Evolutionary conservation across 2,329 filamentous ascomycete genomes (phyloP), one percentile per base, ranked within the genome.

Genomic region (Fusarium clavum): DNA sequence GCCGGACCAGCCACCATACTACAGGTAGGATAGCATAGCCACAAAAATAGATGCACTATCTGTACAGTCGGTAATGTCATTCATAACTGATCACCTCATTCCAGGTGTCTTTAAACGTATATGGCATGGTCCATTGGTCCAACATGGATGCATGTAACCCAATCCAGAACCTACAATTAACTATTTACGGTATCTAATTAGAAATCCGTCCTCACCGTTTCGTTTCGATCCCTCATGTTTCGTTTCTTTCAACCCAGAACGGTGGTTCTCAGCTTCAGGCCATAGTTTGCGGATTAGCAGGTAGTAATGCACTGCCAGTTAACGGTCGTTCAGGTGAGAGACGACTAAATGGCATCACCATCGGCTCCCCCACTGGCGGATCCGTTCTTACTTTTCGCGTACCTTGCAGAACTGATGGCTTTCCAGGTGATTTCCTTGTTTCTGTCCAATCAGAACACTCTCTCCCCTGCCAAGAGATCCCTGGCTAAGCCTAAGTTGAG

Each of bases 381-480:
- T 30, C 38, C 46, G 48, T 48, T 27, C 29, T 53, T 66, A 32
- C 48, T 69, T 29, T 46, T 69, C 29, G 47, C 51, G 62, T 64
- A 68, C 54, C 63, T 61, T 64, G 41, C 63, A 65, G 49, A 53
- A 27, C 43, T 29, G 9, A 43, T 64, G 41, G 62, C 18, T 53
- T 44, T 56, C 29, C 29, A 43, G 29, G 43, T 46, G 71, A 71
- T 69, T 69, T 61, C 53, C 53, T 55, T 32, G 27, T 32, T 34
- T 41, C 16, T 40, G 7, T 49, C 71, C 66, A 73, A 72, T 71
- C 14, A 48, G 8, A 41, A 16, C 6, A 22, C 10, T 11, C 46
- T 9, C 8, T 62, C 64, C 72, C 71, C 72, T 74, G 72, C 70
- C 70, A 74, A 75, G 72, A 61, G 32, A 60, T 60, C 47, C 49